Percentiles rank a stretch among this genome's conserved stretches.
phyloP scores from a whole-genome alignment of 495 filamentous ascomycete species.

The Cetradonia linearis region DNA sequence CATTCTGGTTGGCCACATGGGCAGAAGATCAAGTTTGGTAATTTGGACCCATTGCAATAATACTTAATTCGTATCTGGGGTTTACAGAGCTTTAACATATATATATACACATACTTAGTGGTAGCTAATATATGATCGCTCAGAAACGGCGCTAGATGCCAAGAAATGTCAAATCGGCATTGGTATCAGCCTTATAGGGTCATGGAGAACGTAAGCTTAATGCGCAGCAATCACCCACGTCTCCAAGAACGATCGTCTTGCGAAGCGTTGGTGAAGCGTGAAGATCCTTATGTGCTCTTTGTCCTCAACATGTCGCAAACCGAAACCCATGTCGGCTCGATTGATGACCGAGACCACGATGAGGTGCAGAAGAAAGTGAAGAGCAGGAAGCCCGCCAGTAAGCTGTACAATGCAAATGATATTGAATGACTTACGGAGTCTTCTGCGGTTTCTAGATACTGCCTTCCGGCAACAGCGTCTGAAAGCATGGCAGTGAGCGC shows the following conservation, averaged over 20 bases:
- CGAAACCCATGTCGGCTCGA: conserved; percentile 38
- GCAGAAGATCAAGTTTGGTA: no score
- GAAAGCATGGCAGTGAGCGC: conserved; percentile 84
- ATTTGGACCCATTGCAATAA: no score
- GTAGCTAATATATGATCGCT: no score
- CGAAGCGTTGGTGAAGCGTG: not conserved
- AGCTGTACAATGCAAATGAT: conserved; percentile 26
- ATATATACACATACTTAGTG: no score
- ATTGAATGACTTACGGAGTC: not conserved
- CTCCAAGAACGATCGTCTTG: not conserved
- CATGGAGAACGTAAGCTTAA: not conserved
- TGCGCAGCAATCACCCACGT: not conserved
- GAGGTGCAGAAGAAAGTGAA: conserved; percentile 65
- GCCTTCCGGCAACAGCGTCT: conserved; percentile 85
- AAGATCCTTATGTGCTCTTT: conserved; percentile 8
- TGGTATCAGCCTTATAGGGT: not conserved
- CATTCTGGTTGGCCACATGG: no score
- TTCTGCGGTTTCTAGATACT: conserved; percentile 49
- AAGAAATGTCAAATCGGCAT: no score
- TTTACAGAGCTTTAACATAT: no score
- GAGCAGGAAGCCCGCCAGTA: conserved; percentile 76
- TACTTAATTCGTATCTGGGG: no score
- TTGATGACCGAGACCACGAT: conserved; percentile 41
- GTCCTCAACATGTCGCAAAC: conserved; percentile 40
- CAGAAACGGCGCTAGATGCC: no score